Evolutionary conservation across 2,329 filamentous ascomycete genomes (phyloP).

Genomic region (Trematosphaeria pertusa): DNA sequence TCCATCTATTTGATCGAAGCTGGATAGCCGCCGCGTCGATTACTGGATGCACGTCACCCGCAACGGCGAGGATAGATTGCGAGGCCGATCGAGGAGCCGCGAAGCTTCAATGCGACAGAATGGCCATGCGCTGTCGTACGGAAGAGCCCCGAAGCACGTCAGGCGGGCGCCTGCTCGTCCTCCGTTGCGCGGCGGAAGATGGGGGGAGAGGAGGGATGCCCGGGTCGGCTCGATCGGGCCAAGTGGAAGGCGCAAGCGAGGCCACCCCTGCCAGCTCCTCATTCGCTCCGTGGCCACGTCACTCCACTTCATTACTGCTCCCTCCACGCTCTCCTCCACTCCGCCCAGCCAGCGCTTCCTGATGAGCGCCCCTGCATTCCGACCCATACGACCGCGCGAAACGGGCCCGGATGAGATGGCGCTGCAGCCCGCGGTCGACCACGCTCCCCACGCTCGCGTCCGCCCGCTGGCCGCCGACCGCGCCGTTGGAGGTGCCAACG

Average conservation of each 20-base stretch:
- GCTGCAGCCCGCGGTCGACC: constrained; percentile 24
- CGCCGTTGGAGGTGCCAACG: constrained; percentile 26
- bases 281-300: constrained; percentile 30
- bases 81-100: constrained; percentile 17
- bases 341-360: constrained; percentile 26
- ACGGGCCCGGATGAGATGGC: constrained; percentile 24
- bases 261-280: constrained; percentile 16
- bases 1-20: constrained; percentile 20
- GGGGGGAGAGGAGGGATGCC: constrained; percentile 23
- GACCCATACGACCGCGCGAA: constrained; percentile 30
- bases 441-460: constrained; percentile 29
- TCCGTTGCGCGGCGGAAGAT: constrained; percentile 29
- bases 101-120: constrained; percentile 10
- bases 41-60: constrained; percentile 37
- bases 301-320: constrained; percentile 35
- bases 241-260: constrained; percentile 14
- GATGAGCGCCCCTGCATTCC: constrained; percentile 37
- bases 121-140: constrained; percentile 22
- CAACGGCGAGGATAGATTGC: constrained; percentile 16
- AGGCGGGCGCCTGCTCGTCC: constrained; percentile 23
- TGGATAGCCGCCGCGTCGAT: constrained; percentile 40
- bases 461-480: constrained; percentile 23
- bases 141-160: constrained; percentile 10
- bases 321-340: too few relatives aligned
- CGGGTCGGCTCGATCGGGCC: constrained; percentile 29